A percentile compares a stretch with the other conserved stretches of the same genome.
Evolutionary conservation across 345 rosid genomes (phyloP).

Genomic region (Salix brachista): DNA sequence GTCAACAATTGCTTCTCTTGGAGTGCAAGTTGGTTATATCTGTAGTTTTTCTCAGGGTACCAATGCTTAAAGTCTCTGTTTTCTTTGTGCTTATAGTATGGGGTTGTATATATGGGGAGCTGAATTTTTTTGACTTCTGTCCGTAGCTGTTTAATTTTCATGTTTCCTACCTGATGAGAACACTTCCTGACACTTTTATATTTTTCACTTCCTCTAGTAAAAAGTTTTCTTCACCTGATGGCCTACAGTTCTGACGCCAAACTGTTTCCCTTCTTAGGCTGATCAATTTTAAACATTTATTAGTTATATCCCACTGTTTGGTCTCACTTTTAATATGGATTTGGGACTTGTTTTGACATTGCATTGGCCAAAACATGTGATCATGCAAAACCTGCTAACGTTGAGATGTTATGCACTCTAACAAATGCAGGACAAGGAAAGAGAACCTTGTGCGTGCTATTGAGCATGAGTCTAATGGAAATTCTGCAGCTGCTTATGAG

Average conservation of each 20-base stretch:
- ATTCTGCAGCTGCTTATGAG: conserved; percentile 75
- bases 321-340: not conserved
- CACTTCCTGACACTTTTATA: not conserved
- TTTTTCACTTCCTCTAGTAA: not conserved
- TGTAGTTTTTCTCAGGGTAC: not conserved
- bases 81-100: not conserved
- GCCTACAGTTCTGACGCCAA: not conserved
- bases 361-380: not conserved
- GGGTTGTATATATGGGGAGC: not conserved
- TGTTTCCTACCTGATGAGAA: not conserved
- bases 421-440: conserved; percentile 57
- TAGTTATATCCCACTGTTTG: not conserved
- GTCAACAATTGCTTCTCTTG: not conserved
- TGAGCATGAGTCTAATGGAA: conserved; percentile 81
- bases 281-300: not conserved
- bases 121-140: not conserved
- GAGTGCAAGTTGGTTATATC: not conserved
- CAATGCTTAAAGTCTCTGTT: not conserved
- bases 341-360: not conserved
- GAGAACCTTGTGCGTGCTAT: conserved; percentile 82
- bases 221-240: not conserved
- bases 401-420: not conserved
- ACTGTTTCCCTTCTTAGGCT: not conserved
- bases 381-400: not conserved
- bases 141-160: not conserved